Conservation (phyloP, 1,139 yeast species). For the Hansenula lynferdii region DNA sequence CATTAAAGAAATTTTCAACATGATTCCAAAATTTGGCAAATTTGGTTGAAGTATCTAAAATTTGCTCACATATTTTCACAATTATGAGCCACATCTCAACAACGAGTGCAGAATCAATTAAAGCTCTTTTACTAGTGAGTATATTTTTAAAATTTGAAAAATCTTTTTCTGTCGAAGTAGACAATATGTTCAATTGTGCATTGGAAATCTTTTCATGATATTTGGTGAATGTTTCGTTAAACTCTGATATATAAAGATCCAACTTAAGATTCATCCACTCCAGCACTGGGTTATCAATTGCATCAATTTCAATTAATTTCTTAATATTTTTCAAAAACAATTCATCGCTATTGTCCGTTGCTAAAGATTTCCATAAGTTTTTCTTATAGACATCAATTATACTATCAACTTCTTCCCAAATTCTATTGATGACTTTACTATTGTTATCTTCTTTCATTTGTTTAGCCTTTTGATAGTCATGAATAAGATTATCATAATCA, state of each 20-base stretch:
- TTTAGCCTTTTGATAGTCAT: constrained; percentile 61
- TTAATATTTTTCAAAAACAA: constrained; percentile 53
- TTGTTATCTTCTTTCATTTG: constrained; percentile 21
- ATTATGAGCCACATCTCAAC: constrained; percentile 52
- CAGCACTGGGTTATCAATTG: constrained; percentile 57
- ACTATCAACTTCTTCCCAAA: constrained; percentile 65
- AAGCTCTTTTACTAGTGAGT: constrained; percentile 16
- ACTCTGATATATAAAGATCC: constrained; percentile 30
- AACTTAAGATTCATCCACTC: constrained; percentile 54
- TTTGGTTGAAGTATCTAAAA: constrained; percentile 25
- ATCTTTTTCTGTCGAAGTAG: constrained; percentile 24
- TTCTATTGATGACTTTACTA: constrained; percentile 36
- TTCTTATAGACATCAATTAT: constrained; percentile 63
- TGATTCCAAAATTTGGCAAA: constrained; percentile 43
- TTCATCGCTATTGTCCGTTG: constrained; percentile 31
- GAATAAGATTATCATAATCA: constrained; percentile 67
- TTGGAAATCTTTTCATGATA: constrained; percentile 31
- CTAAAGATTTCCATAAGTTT: constrained; percentile 56
- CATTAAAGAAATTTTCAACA: constrained; percentile 40
- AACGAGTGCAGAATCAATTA: constrained; percentile 41
- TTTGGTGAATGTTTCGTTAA: constrained; percentile 30
- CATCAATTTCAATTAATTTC: constrained; percentile 55
- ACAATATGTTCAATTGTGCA: constrained; percentile 27
- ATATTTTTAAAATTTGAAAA: constrained; percentile 19
- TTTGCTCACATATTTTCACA: constrained; percentile 39